Evolutionary conservation across 2,329 filamentous ascomycete species (phyloP), one percentile per base, ranked within the genome.

Genomic region (Ramularia endophylla): DNA sequence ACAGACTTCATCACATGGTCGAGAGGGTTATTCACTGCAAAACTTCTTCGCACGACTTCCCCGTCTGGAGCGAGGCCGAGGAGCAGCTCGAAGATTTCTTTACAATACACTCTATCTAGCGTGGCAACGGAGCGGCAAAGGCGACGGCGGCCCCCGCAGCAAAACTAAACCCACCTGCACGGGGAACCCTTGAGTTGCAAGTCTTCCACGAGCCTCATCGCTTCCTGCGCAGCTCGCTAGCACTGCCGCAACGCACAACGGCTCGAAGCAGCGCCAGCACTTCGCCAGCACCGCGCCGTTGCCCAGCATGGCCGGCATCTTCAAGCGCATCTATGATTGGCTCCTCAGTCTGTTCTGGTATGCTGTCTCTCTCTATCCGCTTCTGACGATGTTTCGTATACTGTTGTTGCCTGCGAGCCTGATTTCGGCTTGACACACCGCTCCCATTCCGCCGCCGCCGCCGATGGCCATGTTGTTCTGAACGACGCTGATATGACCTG

Each of bases 261-360:
- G 22, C 22, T 25, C 22, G 22, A 25, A 11, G 22, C 22, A 25
- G 22, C 22, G 22, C 22, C 22, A 25, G 22, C 11, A 25, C 22
- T 25, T 25, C 22, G 22, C 22, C 56, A 48, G 45, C 36, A 46
- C 30, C 35, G 12, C 35, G 27, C 22, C 38, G 27, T 27, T 45
- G 31, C 53, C 54, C 64, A 73, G 53, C 68, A 97, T 97, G 89
- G 85, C 87, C 59, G 85, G 87, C 57, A 72, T 98, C 65, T 94
- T 98, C 69, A 85, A 84, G 63, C 84, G 82, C 70, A 83, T 98
- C 67, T 97, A 97, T 75, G 92, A 97, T 79, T 97, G 90, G 90
- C 75, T 97, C 65, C 73, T 98, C 71, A 83, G 90, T 74, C 85
- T 92, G 61, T 97, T 98, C 71, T 98, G 92, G 90, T 97, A 73